Evolutionary conservation across 768 basidiomycete species (phyloP).

Genomic region (Suillus plorans): DNA sequence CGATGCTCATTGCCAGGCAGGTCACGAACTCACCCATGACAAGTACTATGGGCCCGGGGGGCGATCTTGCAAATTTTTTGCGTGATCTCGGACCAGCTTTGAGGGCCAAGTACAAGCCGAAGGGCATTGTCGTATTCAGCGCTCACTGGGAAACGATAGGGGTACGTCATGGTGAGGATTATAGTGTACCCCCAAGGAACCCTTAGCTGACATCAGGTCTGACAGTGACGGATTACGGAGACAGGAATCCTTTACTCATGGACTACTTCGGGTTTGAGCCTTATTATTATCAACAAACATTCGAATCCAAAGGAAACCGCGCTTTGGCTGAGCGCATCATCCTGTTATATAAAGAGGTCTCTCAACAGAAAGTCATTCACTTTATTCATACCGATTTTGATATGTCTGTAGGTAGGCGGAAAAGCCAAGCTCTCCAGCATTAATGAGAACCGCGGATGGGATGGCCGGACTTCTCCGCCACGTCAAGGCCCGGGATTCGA

Average conservation of each 20-base stretch:
- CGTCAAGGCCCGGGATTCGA: slow-evolving; percentile 60
- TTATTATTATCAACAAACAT: slow-evolving; percentile 60
- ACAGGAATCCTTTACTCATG: slow-evolving; percentile 71
- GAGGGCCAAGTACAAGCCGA: slow-evolving; percentile 70
- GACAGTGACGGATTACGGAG: slow-evolving; percentile 74
- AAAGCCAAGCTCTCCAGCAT: slow-evolving; percentile 48
- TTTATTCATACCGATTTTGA: neutral
- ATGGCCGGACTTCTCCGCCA: slow-evolving; percentile 57
- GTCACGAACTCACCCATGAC: slow-evolving; percentile 10
- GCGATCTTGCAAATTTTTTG: slow-evolving; percentile 59
- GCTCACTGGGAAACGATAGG: slow-evolving; percentile 77
- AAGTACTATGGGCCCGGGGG: slow-evolving; percentile 42
- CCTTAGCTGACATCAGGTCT: neutral
- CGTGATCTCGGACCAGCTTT: slow-evolving; percentile 64
- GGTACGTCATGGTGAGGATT: slow-evolving; percentile 52
- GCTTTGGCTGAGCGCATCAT: slow-evolving; percentile 59
- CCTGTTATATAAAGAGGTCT: slow-evolving; percentile 54
- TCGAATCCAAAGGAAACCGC: slow-evolving; percentile 65
- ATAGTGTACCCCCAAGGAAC: neutral
- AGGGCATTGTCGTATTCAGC: slow-evolving; percentile 79
- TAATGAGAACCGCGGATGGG: slow-evolving; percentile 57
- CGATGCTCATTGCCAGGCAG: slow-evolving; percentile 34
- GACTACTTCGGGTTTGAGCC: slow-evolving; percentile 73
- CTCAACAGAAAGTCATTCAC: neutral
- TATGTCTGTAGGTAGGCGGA: slow-evolving; percentile 46